Base-by-base conservation (phyloP, 208 protist species). In the Leishmania guyanensis region DNA sequence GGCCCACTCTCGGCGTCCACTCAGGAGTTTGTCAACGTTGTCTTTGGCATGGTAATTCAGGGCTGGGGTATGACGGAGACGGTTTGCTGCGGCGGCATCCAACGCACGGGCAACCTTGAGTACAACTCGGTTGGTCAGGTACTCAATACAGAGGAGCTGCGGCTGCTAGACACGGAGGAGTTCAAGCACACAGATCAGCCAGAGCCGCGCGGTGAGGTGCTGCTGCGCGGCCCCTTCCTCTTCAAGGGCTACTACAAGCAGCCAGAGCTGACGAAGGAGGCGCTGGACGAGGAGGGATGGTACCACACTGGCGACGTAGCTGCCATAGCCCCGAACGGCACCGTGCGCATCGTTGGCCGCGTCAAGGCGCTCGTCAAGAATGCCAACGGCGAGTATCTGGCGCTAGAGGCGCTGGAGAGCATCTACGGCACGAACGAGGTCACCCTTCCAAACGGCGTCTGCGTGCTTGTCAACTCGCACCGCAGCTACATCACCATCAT, bases 361-460 rank as follows among this genome's bases (percentile, higher is more conserved):
- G 90, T 94, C 33, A 98, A 98, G 91, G 94, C 95, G 48, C 86
- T 98, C 33, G 94, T 92, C 64, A 98, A 98, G 88, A 94, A 97
- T 79, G 89, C 90, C 1, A 90, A 94, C 62, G 97, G 97, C n/a
- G 97, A 98, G 82, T 98, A 98, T 80, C 80, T 98, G 53, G 93
- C 95, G 22, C 72, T 97, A n/a, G 95, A 98, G 76, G 86, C 76
- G 43, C 84, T 98, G 0, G 93, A 97, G 78, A 81, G 84, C 50
- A 89, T 92, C 64, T 97, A 97, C 81, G 88, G 83, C 70, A 88
- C 86, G 39, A 91, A 92, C 66, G 84, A 89, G 50, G 46, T 97
- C 16, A 62, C 77, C 69, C 60, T 88, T 5, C 90, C 89, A 17
- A 94, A 94, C 79, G 86, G 91, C 46, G 84, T 93, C 16, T 97